Evolutionary conservation across 2,329 filamentous ascomycete genomes (phyloP), one percentile per base, ranked within the genome.

Genomic region (Aspergillus chevalieri): DNA sequence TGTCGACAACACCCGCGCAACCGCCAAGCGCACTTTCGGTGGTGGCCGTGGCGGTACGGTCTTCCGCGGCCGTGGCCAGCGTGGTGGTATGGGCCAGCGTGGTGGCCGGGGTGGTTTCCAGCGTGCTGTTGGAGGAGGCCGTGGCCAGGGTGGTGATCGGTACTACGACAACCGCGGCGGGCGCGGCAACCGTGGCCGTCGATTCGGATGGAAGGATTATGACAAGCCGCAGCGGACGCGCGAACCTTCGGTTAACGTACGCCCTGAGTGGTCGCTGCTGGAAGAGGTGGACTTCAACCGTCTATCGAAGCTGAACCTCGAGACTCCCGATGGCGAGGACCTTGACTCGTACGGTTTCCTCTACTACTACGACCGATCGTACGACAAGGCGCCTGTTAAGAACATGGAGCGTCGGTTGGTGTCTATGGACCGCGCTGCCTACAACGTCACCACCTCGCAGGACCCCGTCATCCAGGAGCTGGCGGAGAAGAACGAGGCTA

Each of bases 211-310:
- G 92, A 95, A 93, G 75, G 93, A 98, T 70, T 95, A 90, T 69
- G 93, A 98, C 78, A 97, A 97, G 84, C 93, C 93, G 53, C 83
- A 92, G 71, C 86, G 93, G 65, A 96, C 95, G 74, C 88, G 93
- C 53, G 93, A 98, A 75, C 87, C 92, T 9, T 95, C 90, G 33
- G 89, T 98, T 67, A 92, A 92, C 75, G 90, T 97, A 73, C 94
- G 94, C 75, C 83, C 91, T 19, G 91, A 96, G 70, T 98, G 93
- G 93, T 81, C 84, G 66, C 82, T 98, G 75, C 78, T 96, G 64
- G 93, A 98, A 76, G 93, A 98, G 80, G 96, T 98, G 70, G 93
- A 98, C 73, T 98, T 95, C 77, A 92, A 89, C 77, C 87, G 93
- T 59, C 82, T 98, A 60, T 80, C 83, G 61, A 98, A 98, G 81